Conservation (phyloP, 306 rosid genomes). For the Inga leiocalycina region DNA sequence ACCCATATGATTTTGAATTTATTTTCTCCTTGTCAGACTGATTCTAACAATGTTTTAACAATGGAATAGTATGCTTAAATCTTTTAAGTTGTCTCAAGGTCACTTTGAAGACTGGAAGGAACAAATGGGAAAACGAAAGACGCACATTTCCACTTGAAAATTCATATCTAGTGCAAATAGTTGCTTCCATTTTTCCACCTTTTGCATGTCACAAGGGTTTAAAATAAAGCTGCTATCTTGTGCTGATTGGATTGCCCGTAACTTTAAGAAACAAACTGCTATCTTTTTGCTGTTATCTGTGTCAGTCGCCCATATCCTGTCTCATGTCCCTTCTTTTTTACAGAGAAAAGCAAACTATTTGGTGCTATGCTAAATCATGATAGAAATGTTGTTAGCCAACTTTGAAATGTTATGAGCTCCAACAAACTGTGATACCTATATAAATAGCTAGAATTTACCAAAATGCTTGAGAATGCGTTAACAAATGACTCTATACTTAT, state of each 20-base stretch:
- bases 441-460: not conserved
- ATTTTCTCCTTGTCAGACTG: not conserved
- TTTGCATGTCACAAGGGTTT: not conserved
- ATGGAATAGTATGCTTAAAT: slow-evolving; percentile 12
- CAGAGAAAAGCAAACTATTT: not conserved
- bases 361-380: not conserved
- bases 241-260: slow-evolving; percentile 25
- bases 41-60: slow-evolving; percentile 14
- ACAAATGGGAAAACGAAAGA: slow-evolving; percentile 1
- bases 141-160: slow-evolving; percentile 1
- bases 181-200: slow-evolving; percentile 15
- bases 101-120: not conserved
- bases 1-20: not conserved
- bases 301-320: not conserved
- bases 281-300: not conserved
- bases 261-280: not conserved
- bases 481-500: not conserved
- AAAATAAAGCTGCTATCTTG: not conserved
- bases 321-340: not conserved
- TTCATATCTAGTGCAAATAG: slow-evolving; percentile 11
- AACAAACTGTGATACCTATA: not conserved
- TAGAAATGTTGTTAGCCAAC: not conserved
- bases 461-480: not conserved
- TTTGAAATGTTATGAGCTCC: not conserved
- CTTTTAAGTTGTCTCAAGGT: not conserved